These are phyloP conservation scores for Hordeum vulgare DNA, from an alignment of 176 grass and related monocot species.

Conservation along the genomic window MorexV3_pseudomolecules_assembly NC_058522.1:577598149-577598648, in stretches of 20 bases:
- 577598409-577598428: background rate
- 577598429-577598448: background rate
- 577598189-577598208: constrained; percentile 64
- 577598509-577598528: constrained; percentile 64
- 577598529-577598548: constrained; percentile 54
- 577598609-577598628: constrained; percentile 67
- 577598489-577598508: background rate
- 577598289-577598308: background rate
- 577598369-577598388: background rate
- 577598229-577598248: constrained; percentile 11
- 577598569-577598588: constrained; percentile 29
- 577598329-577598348: background rate
- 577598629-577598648: constrained; percentile 74
- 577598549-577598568: constrained; percentile 43
- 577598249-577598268: background rate
- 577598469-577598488: no score
- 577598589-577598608: constrained; percentile 34
- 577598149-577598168: constrained; percentile 43
- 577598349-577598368: background rate
- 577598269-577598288: background rate
- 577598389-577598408: background rate
- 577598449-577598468: background rate
- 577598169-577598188: constrained; percentile 71
- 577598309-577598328: background rate
- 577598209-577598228: constrained; percentile 61